Conservation (phyloP, 257 asterid species). For the Echium plantagineum region DNA sequence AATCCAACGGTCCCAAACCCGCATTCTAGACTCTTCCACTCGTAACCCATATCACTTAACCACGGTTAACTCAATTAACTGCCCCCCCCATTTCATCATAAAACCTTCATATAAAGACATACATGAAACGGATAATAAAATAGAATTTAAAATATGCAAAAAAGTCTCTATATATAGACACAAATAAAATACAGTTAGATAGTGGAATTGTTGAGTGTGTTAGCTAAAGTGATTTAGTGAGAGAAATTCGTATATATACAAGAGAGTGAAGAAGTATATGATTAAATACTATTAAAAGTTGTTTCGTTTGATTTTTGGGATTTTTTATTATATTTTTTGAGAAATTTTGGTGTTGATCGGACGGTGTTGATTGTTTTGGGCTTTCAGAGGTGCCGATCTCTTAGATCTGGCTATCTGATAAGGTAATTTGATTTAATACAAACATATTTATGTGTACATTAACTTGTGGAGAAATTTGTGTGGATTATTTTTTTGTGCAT, state of each 20-base stretch:
- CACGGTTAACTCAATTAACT: conserved; percentile 24
- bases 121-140: not conserved
- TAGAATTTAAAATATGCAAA: not conserved
- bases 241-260: too few relatives aligned
- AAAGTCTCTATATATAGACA: not conserved
- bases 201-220: not conserved
- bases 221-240: not conserved
- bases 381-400: conserved; percentile 8
- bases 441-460: too few relatives aligned
- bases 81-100: not conserved
- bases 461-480: too few relatives aligned
- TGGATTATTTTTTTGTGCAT: not conserved
- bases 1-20: conserved; percentile 31
- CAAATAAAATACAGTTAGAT: too few relatives aligned
- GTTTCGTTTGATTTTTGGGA: too few relatives aligned
- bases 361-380: not conserved
- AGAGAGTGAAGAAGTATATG: not conserved
- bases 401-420: conserved; percentile 68
- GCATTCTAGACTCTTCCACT: conserved; percentile 42
- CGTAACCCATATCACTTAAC: conserved; percentile 14
- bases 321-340: not conserved
- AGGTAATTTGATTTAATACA: conserved; percentile 16
- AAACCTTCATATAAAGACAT: conserved; percentile 2
- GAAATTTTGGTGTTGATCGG: not conserved
- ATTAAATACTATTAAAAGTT: too few relatives aligned